These are phyloP conservation scores for Penicillium chermesinum DNA, from an alignment of 495 filamentous ascomycete species.

Conservation along the genomic window DNA sequence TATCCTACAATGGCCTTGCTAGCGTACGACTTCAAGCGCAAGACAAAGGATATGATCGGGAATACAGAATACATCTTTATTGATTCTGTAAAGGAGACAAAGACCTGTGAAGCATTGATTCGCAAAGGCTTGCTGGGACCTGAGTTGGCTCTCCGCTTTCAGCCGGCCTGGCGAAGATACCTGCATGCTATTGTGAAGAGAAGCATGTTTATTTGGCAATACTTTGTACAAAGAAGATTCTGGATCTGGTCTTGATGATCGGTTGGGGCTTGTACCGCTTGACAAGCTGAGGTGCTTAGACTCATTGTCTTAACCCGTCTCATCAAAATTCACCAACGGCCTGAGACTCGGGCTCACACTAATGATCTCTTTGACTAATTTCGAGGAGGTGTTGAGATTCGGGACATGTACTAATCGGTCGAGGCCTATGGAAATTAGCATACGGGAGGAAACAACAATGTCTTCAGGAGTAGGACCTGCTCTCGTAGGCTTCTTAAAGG, in stretches of 20 bases:
- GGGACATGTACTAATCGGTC: too few relatives aligned
- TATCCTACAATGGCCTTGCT: constrained; percentile 23
- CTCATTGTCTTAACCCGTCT: too few relatives aligned
- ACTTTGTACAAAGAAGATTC: constrained; percentile 15
- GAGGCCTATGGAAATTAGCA: too few relatives aligned
- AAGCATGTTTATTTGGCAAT: constrained; percentile 15
- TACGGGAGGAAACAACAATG: too few relatives aligned
- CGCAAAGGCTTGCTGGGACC: constrained; percentile 16
- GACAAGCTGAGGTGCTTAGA: too few relatives aligned
- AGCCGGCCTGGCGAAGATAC: constrained; percentile 19
- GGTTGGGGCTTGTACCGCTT: not conserved
- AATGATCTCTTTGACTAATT: too few relatives aligned
- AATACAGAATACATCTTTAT: constrained; percentile 15
- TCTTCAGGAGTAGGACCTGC: too few relatives aligned
- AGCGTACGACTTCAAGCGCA: constrained; percentile 20
- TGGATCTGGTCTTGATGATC: constrained; percentile 13
- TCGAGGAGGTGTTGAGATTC: too few relatives aligned
- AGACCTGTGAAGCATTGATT: constrained; percentile 17
- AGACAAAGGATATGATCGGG: constrained; percentile 12
- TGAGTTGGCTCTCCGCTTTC: constrained; percentile 19
- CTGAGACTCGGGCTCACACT: too few relatives aligned
- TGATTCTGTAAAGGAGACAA: constrained; percentile 19
- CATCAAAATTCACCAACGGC: too few relatives aligned
- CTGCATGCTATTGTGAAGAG: constrained; percentile 15
- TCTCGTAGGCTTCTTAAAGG: too few relatives aligned